Evolutionary conservation across 1,139 yeast genomes (phyloP), one percentile per base, ranked within the genome.

Genomic region (Saccharomycopsis crataegensis): DNA sequence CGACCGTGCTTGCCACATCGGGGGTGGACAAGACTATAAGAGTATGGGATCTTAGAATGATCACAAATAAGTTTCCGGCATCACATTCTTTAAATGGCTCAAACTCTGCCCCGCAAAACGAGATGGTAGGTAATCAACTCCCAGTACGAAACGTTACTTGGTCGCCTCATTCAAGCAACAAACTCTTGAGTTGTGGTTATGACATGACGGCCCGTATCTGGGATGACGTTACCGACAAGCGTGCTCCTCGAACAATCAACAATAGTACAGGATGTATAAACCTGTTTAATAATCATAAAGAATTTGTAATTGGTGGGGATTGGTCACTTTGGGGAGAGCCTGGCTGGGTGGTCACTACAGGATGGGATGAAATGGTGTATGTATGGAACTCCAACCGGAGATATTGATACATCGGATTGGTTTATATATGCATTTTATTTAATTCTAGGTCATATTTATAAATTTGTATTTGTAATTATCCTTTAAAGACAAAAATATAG

Each of bases 321-420:
- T 93, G 96, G 84, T 85, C 96, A 61, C 70, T 93, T 54, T 93
- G 98, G 97, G 98, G 98, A 8, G 83, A 84, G 60, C 95, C 94
- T 3, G 98, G 97, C 0, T 91, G 95, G 89, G 91, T 86, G 17
- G 96, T 95, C 8, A 82, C 96, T 31, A 85, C 93, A 0, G 96
- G 96, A 1, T 93, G 97, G 96, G 99, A 93, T 70, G 96, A 93
- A 64, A 89, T 87, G 86, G 84, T 90, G 9, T 83, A 85, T 64
- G 77, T 93, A n/a, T 93, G 96, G 96, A 90, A 86, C 62, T 76
- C 83, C 5, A 52, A 52, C 36, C 43, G 55, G 43, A 38, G 40
- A 46, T 50, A 50, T 31, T 50, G 14, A 41, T 4, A 22, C 28
- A 22, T 9, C 8, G n/a, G 11, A 46, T 44, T n/a, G 14, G 14